Evolutionary conservation across 805 yeast species (phyloP).

Genomic region (Scheffersomyces amazonensis): DNA sequence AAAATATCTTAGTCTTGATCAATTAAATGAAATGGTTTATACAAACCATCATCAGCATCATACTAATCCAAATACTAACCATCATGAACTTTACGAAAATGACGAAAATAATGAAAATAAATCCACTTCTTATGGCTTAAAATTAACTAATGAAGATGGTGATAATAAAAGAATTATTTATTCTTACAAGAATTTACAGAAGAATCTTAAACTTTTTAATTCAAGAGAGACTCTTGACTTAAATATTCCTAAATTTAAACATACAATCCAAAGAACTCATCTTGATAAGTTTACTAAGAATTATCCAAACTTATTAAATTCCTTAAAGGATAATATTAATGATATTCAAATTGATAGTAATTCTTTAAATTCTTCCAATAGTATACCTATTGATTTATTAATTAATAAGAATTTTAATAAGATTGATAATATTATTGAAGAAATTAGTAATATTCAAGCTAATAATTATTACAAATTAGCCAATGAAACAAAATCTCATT

Average conservation of each 20-base stretch:
- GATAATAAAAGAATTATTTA: constrained; percentile 9
- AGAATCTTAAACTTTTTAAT: constrained; percentile 46
- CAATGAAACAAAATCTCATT: constrained; percentile 3
- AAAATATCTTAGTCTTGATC: constrained; percentile 35
- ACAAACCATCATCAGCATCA: constrained; percentile 3
- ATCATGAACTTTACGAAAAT: too few species aligned
- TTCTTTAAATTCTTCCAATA: constrained; percentile 16
- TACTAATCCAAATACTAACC: neutral
- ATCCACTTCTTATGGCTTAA: constrained; percentile 1
- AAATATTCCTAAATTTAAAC: constrained; percentile 55
- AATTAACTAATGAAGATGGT: constrained; percentile 8
- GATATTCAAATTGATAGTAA: neutral
- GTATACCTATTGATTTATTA: constrained; percentile 39
- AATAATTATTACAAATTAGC: constrained; percentile 36
- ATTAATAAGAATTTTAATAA: constrained; percentile 22
- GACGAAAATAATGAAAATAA: neutral
- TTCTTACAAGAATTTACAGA: constrained; percentile 49
- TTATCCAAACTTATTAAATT: constrained; percentile 33
- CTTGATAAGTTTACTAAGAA: constrained; percentile 37
- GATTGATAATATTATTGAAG: constrained; percentile 35
- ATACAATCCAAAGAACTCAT: constrained; percentile 56
- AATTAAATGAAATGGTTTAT: constrained; percentile 3
- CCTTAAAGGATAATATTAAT: constrained; percentile 26
- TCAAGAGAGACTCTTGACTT: constrained; percentile 82
- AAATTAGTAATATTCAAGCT: constrained; percentile 46